A percentile compares a stretch with the other conserved stretches of the same genome.
Conservation (phyloP, 2,329 filamentous ascomycete genomes). For the Aspergillus eucalypticola region DNA sequence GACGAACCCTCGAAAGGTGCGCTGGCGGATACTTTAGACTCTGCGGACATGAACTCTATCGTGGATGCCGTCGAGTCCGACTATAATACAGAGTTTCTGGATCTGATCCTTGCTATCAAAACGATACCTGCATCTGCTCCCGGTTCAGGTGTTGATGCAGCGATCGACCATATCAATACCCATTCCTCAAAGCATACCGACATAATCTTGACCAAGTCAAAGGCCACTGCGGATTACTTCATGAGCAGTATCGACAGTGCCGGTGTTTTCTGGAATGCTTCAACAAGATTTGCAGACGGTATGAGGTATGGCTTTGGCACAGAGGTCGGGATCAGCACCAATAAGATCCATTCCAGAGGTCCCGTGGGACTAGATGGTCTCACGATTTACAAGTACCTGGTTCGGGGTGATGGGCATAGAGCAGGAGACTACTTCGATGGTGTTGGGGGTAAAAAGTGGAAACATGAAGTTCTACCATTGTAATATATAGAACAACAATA, state of each 20-base stretch:
- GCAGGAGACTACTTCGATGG: conserved; percentile 68
- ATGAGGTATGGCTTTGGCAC: conserved; percentile 98
- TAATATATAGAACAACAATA: conserved; percentile 1
- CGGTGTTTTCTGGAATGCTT: conserved; percentile 96
- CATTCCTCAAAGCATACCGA: conserved; percentile 96
- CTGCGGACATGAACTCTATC: conserved; percentile 52
- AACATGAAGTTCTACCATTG: conserved; percentile 53
- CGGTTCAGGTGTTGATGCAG: conserved; percentile 59
- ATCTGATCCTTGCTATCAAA: conserved; percentile 80
- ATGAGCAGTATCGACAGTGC: conserved; percentile 83
- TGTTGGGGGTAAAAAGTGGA: conserved; percentile 55
- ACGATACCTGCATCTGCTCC: conserved; percentile 56
- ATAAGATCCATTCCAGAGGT: conserved; percentile 94
- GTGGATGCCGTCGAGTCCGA: conserved; percentile 69
- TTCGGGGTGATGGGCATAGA: conserved; percentile 80
- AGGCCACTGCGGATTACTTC: conserved; percentile 72
- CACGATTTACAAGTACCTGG: conserved; percentile 96
- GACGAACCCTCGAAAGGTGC: conserved; percentile 68
- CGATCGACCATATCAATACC: conserved; percentile 84
- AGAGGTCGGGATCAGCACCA: conserved; percentile 97
- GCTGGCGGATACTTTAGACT: conserved; percentile 53
- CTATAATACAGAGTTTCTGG: conserved; percentile 86
- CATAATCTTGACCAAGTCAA: conserved; percentile 73
- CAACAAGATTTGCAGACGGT: conserved; percentile 89
- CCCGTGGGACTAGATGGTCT: conserved; percentile 92